Evolutionary conservation across 73 alveolate species (phyloP), one percentile per base, ranked within the genome.

Genomic region (Paramecium octaurelia): DNA sequence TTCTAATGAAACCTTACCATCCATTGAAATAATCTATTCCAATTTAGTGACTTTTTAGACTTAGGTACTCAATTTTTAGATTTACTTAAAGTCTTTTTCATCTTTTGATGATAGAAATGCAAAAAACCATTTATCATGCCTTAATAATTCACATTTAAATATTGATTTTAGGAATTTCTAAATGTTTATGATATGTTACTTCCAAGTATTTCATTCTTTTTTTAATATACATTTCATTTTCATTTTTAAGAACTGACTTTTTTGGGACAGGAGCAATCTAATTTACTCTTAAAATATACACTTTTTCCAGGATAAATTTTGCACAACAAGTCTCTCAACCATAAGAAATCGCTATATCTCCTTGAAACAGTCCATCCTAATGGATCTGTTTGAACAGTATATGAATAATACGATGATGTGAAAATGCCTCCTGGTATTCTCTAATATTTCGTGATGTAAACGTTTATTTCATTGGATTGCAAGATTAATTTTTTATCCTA

Each of bases 351-450:
- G 58, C 89, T 88, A 76, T 95, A 91, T 46, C 93, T 92, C 84
- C 98, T 59, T 88, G 87, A 87, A 7, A 93, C 96, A 46, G 42
- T 87, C 97, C 97, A 96, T 27, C 94, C 96, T 48, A 95, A 90
- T 10, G 98, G 97, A 68, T 73, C 71, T 1, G 98, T 92, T 20
- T 46, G 16, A n/a, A 93, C 84, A 24, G 92, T 77, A 88, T 93
- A 93, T 0, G 36, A 29, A 73, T 35, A 87, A 58, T 91, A 91
- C 0, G 88, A 36, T 18, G 86, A 35, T 43, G 93, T 18, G 12
- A 91, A 91, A 8, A 91, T 48, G 18, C 93, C 93, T 16, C 95
- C 95, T 0, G 91, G 58, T 21, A 80, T 35, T 42, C 75, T 40
- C 12, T 80, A 29, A 46, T 80, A 80, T 18, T 64, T 80, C 46